A percentile compares a stretch with the other conserved stretches of the same genome.
Conservation (phyloP, 2,329 filamentous ascomycete species). For the Alternaria longipes region DNA sequence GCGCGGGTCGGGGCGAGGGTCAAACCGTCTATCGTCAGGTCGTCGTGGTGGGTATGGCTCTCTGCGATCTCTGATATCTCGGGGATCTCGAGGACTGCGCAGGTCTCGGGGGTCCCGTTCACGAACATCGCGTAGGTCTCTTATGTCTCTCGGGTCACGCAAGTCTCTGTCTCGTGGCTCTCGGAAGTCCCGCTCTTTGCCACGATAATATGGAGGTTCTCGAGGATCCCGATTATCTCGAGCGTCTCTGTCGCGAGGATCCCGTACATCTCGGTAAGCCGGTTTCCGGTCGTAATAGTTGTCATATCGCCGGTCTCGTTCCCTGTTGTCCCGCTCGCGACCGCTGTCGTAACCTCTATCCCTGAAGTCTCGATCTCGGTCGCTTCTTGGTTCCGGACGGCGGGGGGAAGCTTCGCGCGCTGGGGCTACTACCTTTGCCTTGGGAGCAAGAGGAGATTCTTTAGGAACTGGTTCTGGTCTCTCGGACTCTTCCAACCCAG, state of each 20-base stretch:
- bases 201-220: slow-evolving; percentile 25
- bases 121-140: slow-evolving; percentile 29
- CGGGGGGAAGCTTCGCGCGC: slow-evolving; percentile 37
- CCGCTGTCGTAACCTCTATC: slow-evolving; percentile 35
- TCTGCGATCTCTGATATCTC: slow-evolving; percentile 42
- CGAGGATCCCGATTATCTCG: slow-evolving; percentile 30
- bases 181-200: slow-evolving; percentile 27
- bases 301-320: slow-evolving; percentile 51
- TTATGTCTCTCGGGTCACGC: slow-evolving; percentile 27
- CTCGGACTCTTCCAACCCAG: slow-evolving; percentile 55
- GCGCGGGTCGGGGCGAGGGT: slow-evolving; percentile 37
- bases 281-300: slow-evolving; percentile 38
- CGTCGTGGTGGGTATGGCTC: slow-evolving; percentile 41
- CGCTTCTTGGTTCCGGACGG: slow-evolving; percentile 34
- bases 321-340: slow-evolving; percentile 53
- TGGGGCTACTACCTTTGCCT: slow-evolving; percentile 51
- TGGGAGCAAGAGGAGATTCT: slow-evolving; percentile 53
- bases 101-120: slow-evolving; percentile 31
- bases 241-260: slow-evolving; percentile 37
- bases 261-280: slow-evolving; percentile 28
- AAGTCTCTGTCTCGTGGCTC: slow-evolving; percentile 36
- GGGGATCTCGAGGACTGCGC: slow-evolving; percentile 26
- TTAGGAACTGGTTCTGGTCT: slow-evolving; percentile 44
- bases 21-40: slow-evolving; percentile 35
- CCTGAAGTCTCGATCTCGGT: slow-evolving; percentile 36